Base-by-base conservation (phyloP, 306 rosid species). In the Prunus campanulata region DNA sequence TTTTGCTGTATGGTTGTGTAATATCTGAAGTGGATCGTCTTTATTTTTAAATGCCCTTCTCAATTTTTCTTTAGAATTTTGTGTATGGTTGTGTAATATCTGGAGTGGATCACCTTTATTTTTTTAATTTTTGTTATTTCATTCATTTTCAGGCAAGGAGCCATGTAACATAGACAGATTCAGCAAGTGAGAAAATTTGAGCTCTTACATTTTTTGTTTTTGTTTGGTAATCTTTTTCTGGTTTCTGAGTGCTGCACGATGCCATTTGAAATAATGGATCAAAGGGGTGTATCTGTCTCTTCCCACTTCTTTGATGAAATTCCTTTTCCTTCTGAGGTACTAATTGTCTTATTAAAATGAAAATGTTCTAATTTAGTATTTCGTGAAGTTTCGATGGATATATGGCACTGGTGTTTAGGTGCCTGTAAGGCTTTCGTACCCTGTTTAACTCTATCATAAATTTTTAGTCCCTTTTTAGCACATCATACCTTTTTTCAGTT, bases 251-350 rank as follows among this genome's bases (percentile, higher is more conserved):
- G 77, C 81, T 77, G 79, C 83, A 81, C 85, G 74, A 92, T 92
- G 97, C 93, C 93, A 82, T 92, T 83, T 78, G 90, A 92, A 84
- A 46, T 88, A 66, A 87, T 81, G 91, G 90, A 87, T 70, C 88
- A 87, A 72, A 85, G 90, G 82, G 88, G 88, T 55, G 86, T 82
- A 44, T 67, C 93, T 66, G 85, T 89, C 83, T 80, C 95, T 54
- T 72, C 95, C 29, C 95, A 79, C 78, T 79, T 79, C 77, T 91
- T 77, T 80, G 93, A 86, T 66, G 97, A 88, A 64, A 59, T 85
- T 51, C 72, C 86, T 73, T 87, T 83, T 85, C 71, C 87, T 78
- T 81, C 93, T 25, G 93, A 90, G 90, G 97, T 88, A 66, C 59
- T 71, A 66, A 12, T 52, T 74, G 20, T 74, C 44, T 48, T 16